Conservation (phyloP, 2,329 filamentous ascomycete genomes). For the Ophiostoma piceae region DNA sequence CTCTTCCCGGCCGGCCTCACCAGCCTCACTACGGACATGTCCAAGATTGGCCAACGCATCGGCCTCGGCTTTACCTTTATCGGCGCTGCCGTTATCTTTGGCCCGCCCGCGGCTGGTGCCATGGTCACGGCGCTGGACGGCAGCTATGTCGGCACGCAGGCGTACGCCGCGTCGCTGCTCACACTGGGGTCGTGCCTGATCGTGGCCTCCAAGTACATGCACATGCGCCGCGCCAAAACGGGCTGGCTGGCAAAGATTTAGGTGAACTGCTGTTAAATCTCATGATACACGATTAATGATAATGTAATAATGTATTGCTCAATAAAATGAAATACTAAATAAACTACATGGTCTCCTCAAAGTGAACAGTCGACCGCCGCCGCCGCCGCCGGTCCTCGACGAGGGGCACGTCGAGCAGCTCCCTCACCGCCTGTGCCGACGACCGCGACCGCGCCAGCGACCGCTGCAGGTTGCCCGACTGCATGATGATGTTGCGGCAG, state of each 20-base stretch:
- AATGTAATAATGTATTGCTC: neutral
- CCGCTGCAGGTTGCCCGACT: conserved; percentile 16
- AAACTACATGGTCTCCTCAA: conserved; percentile 11
- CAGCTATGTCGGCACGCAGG: conserved; percentile 46
- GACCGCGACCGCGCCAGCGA: conserved; percentile 14
- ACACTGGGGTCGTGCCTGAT: conserved; percentile 30
- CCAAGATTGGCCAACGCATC: conserved; percentile 51
- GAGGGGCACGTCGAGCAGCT: neutral
- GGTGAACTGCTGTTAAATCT: neutral
- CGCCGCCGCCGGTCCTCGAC: neutral
- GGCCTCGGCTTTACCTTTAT: conserved; percentile 49
- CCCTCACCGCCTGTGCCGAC: conserved; percentile 3
- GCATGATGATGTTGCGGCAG: neutral
- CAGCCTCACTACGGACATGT: conserved; percentile 47
- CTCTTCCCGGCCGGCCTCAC: conserved; percentile 49
- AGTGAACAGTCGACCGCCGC: neutral
- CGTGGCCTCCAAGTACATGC: conserved; percentile 21
- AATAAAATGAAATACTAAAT: no score
- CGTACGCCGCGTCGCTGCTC: conserved; percentile 45
- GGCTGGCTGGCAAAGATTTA: neutral
- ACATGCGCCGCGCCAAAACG: conserved; percentile 16
- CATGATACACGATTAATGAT: neutral
- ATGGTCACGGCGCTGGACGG: conserved; percentile 44
- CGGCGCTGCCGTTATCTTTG: conserved; percentile 49
- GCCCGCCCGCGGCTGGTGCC: conserved; percentile 50